Conservation (phyloP, 768 basidiomycete genomes). For the Leccinum boreale region DNA sequence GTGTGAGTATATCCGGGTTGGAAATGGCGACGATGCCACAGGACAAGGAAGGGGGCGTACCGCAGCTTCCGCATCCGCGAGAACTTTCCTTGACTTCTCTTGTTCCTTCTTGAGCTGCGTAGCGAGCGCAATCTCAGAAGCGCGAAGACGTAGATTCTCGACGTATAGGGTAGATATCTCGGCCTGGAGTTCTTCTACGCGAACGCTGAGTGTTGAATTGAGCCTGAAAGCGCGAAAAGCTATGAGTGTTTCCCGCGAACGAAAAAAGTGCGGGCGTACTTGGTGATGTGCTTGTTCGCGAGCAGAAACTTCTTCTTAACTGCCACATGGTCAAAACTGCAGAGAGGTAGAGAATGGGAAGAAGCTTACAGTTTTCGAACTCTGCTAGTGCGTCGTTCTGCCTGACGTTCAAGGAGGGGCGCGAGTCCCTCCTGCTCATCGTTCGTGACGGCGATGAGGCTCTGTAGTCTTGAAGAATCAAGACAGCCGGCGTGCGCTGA, state of each 20-base stretch:
- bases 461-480: neutral
- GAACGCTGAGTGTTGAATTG: conserved; percentile 80
- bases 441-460: conserved; percentile 18
- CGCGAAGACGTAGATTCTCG: conserved; percentile 78
- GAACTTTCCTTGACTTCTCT: conserved; percentile 68
- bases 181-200: conserved; percentile 80
- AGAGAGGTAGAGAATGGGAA: neutral
- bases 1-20: neutral
- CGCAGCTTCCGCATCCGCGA: conserved; percentile 71
- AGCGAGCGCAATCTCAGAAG: conserved; percentile 73
- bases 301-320: conserved; percentile 93
- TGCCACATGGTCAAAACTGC: conserved; percentile 35
- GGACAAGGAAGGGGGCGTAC: conserved; percentile 40
- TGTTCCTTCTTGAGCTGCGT: conserved; percentile 78
- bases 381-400: conserved; percentile 81
- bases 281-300: conserved; percentile 89
- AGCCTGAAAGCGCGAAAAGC: conserved; percentile 43
- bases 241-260: conserved; percentile 7
- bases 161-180: conserved; percentile 80
- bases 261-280: conserved; percentile 44
- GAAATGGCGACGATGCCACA: conserved; percentile 10
- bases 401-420: conserved; percentile 53
- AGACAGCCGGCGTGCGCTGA: conserved; percentile 28
- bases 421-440: conserved; percentile 35
- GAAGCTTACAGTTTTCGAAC: conserved; percentile 74